Evolutionary conservation across 2,329 filamentous ascomycete species (phyloP), one percentile per base, ranked within the genome.

Genomic region (Aspergillus sp.): DNA sequence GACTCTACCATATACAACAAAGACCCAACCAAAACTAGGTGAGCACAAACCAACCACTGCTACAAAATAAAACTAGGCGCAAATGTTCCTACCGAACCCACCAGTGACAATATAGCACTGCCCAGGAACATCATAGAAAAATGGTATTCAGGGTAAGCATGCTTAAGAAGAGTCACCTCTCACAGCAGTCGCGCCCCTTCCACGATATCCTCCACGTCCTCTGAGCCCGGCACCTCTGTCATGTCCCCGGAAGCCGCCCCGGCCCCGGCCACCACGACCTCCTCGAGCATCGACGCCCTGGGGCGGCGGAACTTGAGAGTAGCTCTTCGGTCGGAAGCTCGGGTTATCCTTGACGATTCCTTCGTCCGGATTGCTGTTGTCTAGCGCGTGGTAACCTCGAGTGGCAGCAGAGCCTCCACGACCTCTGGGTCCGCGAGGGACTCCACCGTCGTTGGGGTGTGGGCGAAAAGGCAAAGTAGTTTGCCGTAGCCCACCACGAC

Each of bases 331-430:
- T 29, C 71, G 68, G 65, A 82, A 82, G 43, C 73, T 70, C 1
- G 75, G 76, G 57, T 80, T 81, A 56, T 76, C 73, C 46, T 69
- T 62, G 10, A 80, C 58, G 2, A 82, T 66, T n/a, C 76, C 78
- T 29, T 73, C 73, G 5, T 69, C 64, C 3, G 75, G 73, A 54
- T 80, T 73, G 43, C 63, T 68, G 52, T 72, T 75, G 55, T 81
- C 69, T 30, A 72, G 55, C 8, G 63, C 50, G 12, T 58, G 52
- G 52, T 73, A 72, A 4, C 67, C 68, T 42, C 67, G 62, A 41
- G 51, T 58, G 32, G 56, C 54, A 5, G 54, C 53, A 41, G 48
- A 44, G 19, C 59, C 58, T 40, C 65, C 64, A 40, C 67, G 65
- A n/a, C 59, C 58, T 27, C 54, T 50, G 39, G 62, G 50, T 39